Evolutionary conservation across 495 filamentous ascomycete species (phyloP), one percentile per base, ranked within the genome.

Genomic region (Podospora appendiculata): DNA sequence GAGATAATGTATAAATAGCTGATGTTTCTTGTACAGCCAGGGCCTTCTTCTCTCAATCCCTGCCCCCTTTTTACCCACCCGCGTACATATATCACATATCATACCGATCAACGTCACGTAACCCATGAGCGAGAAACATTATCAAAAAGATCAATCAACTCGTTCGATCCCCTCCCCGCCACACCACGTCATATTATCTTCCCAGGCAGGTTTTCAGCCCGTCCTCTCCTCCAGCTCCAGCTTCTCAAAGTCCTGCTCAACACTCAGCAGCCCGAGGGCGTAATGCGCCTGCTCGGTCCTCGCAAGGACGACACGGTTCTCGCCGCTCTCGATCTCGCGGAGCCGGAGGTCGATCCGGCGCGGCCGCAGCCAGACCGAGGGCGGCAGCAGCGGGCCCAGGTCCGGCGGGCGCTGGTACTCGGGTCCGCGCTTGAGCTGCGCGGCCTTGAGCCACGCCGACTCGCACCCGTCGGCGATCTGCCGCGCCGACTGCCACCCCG

Each of bases 401-500:
- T 67, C 61, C 18, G 70, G 68, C n/a, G 77, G 74, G 52, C 75
- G 67, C 48, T 70, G 59, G 64, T 93, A 96, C 11, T 80, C 80
- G 14, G 90, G 90, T 0, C 90, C 92, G 8, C 79, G 77, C 3
- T 88, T 88, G 53, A 83, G 66, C 50, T 81, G 77, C 0, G 81
- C 86, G 10, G 85, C 80, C 54, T 80, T 82, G 41, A 79, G 73
- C 93, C 93, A 98, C 5, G 83, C 78, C 11, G 78, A 81, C 64
- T 96, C 90, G 66, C 89, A 96, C 3, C 90, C 90, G 43, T 78
- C 67, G 10, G 88, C 87, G 51, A 96, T 89, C 35, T 89, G 78
- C 38, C 82, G 76, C 17, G 89, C 84, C 1, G 83, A 86, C 58
- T 89, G 85, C 87, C 88, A 97, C 0, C 93, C 93, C 0, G 90